Base-by-base conservation (phyloP, 176 grass and related monocot species). In the maize (Zea mays) region DNA sequence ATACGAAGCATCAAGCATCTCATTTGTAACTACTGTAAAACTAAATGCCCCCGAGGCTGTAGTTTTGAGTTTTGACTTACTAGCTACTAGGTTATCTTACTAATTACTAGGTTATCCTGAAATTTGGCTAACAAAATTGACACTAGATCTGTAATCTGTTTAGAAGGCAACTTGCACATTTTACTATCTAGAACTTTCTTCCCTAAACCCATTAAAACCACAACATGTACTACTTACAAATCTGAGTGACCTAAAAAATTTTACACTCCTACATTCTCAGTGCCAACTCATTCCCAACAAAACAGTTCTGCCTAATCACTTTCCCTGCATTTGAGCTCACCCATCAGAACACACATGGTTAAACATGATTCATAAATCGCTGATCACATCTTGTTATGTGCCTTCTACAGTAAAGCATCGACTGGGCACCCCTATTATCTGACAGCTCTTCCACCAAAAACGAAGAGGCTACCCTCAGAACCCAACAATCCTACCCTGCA, bases 21-120 rank as follows among this genome's bases (percentile, higher is more conserved):
- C 10, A 51, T 67, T 83, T 81, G 33, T 45, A 67, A 62, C 44
- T 58, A 63, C 20, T 70, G 45, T 15, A 50, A 46, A 73, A 85
- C 11, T 8, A 75, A 62, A 76, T 16, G 67, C 58, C n/a, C n/a
- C n/a, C n/a, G n/a, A n/a, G n/a, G n/a, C n/a, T n/a, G n/a, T n/a
- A n/a, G n/a, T n/a, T n/a, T n/a, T n/a, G n/a, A n/a, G n/a, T n/a
- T n/a, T n/a, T n/a, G n/a, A n/a, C n/a, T n/a, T n/a, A n/a, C n/a
- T n/a, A n/a, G n/a, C n/a, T n/a, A n/a, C n/a, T n/a, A n/a, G n/a
- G n/a, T n/a, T n/a, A n/a, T n/a, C n/a, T n/a, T n/a, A n/a, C n/a
- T n/a, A n/a, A n/a, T n/a, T n/a, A n/a, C n/a, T n/a, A n/a, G n/a
- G n/a, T n/a, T n/a, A n/a, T n/a, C n/a, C n/a, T n/a, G n/a, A n/a